phyloP scores from a whole-genome alignment of 2,329 filamentous ascomycete species.

The Xylaria sp. region DNA sequence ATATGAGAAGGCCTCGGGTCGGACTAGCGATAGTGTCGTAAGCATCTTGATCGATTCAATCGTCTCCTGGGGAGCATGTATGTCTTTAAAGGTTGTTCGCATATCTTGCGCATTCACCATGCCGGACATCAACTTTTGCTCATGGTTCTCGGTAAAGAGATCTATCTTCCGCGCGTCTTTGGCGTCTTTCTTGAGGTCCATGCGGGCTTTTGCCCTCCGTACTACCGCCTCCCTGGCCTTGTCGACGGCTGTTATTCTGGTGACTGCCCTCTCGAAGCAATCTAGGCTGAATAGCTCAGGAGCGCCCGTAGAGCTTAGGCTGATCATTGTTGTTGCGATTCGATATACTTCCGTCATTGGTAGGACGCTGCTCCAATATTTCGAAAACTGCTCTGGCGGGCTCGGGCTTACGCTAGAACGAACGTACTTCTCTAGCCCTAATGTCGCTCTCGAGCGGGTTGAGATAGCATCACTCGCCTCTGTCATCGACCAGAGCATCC shows the following conservation, averaged over 20 bases:
- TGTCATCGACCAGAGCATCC: slow-evolving; percentile 43
- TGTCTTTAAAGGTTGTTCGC: slow-evolving; percentile 85
- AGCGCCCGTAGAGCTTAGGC: slow-evolving; percentile 31
- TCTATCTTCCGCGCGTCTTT: slow-evolving; percentile 52
- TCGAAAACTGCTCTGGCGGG: slow-evolving; percentile 16
- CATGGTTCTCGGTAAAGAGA: slow-evolving; percentile 72
- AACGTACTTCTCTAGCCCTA: slow-evolving; percentile 37
- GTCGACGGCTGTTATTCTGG: slow-evolving; percentile 41
- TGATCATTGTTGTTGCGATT: slow-evolving; percentile 47
- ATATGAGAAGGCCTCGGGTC: slow-evolving; percentile 95
- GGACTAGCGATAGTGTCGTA: slow-evolving; percentile 85
- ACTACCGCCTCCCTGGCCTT: slow-evolving; percentile 37
- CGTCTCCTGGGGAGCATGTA: slow-evolving; percentile 84
- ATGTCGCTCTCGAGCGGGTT: slow-evolving; percentile 21
- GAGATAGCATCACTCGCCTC: slow-evolving; percentile 25
- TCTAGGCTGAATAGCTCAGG: slow-evolving; percentile 37
- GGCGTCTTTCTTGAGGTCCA: background rate
- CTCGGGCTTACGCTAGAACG: background rate
- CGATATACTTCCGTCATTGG: slow-evolving; percentile 46
- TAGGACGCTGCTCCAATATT: slow-evolving; percentile 39
- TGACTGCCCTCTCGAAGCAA: slow-evolving; percentile 37
- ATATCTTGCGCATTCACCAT: slow-evolving; percentile 86
- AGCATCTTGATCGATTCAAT: slow-evolving; percentile 89
- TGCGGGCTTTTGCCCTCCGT: slow-evolving; percentile 1
- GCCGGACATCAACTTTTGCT: slow-evolving; percentile 83